Conservation (phyloP, 306 rosid genomes). For the Corylus avellana region DNA sequence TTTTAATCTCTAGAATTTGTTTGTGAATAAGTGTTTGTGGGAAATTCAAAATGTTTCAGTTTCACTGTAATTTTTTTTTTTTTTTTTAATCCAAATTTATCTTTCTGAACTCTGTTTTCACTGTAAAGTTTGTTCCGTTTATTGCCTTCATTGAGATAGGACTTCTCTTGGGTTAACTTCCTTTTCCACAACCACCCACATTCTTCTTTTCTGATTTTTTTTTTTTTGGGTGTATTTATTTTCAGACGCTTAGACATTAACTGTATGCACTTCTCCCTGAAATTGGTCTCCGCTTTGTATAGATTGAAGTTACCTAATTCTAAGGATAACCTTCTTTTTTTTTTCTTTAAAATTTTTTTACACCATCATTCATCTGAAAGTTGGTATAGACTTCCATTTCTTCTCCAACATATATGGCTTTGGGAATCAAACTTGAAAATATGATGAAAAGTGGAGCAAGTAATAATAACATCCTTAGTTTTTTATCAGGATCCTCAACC, state of each 20-base stretch:
- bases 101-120: not conserved
- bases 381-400: not conserved
- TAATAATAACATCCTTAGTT: slow-evolving; percentile 36
- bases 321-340: not conserved
- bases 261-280: not conserved
- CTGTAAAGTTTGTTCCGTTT: not conserved
- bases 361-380: slow-evolving; percentile 6
- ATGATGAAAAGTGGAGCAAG: slow-evolving; percentile 24
- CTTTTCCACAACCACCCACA: not conserved
- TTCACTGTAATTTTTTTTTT: not conserved
- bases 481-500: slow-evolving; percentile 50
- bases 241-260: not conserved
- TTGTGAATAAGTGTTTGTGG: not conserved
- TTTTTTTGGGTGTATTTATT: not conserved
- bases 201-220: not conserved
- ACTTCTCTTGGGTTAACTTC: not conserved
- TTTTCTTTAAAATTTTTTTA: not conserved
- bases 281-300: not conserved
- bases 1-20: not conserved
- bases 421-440: slow-evolving; percentile 7
- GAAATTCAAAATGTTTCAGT: not conserved
- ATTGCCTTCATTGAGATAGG: not conserved
- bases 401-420: not conserved
- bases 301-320: not conserved
- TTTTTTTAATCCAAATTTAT: not conserved